Percentiles rank a stretch among this genome's conserved stretches.
These are phyloP conservation scores for Zopfia rhizophila DNA, from an alignment of 2,329 filamentous ascomycete species.

Conservation along the genomic window DNA sequence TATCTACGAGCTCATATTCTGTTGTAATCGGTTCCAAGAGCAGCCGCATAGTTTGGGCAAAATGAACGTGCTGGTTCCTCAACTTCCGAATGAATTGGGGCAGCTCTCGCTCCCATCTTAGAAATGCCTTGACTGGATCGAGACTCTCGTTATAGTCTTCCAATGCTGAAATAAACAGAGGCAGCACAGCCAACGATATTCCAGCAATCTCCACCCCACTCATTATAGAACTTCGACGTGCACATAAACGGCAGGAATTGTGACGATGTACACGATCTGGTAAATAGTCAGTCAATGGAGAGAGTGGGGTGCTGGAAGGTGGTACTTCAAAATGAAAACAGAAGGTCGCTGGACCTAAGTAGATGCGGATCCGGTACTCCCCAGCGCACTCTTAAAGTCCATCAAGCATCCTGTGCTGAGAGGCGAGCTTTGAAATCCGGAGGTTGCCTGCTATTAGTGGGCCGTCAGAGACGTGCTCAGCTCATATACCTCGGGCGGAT, in stretches of 20 bases:
- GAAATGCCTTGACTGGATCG: conserved; percentile 51
- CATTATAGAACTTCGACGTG: conserved; percentile 25
- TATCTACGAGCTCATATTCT: conserved; percentile 46
- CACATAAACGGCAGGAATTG: background rate
- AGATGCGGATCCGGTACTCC: too few relatives aligned
- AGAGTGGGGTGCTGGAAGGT: background rate
- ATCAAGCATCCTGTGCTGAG: too few relatives aligned
- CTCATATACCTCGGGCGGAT: too few relatives aligned
- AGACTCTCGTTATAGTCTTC: conserved; percentile 53
- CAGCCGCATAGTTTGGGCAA: conserved; percentile 46
- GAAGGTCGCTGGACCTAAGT: too few relatives aligned
- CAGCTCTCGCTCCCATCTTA: conserved; percentile 48
- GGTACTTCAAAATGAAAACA: too few relatives aligned
- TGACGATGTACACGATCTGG: too few relatives aligned
- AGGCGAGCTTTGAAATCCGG: too few relatives aligned
- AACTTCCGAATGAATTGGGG: conserved; percentile 49
- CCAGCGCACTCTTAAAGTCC: too few relatives aligned
- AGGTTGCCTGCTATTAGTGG: too few relatives aligned
- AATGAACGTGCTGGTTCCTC: conserved; percentile 50
- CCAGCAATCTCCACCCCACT: conserved; percentile 46
- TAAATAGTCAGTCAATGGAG: background rate
- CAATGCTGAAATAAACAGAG: conserved; percentile 46
- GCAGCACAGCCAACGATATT: conserved; percentile 50
- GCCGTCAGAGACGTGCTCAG: too few relatives aligned
- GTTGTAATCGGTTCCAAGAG: conserved; percentile 49